Evolutionary conservation across 345 rosid species (phyloP).

Genomic region (Streptanthus diversifolius): DNA sequence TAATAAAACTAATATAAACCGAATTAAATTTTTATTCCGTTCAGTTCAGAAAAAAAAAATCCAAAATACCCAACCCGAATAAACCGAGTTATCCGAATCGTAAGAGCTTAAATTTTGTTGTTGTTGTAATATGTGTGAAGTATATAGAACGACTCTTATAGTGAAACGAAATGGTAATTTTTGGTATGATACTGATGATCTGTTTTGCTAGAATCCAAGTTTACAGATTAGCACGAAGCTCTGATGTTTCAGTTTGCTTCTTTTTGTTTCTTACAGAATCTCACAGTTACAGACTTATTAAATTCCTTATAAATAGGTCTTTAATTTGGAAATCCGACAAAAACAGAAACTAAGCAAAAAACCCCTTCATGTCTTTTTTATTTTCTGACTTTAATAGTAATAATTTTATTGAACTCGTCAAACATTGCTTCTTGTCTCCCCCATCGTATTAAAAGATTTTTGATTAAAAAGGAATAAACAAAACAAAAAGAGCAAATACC

Average conservation of each 20-base stretch:
- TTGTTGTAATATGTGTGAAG: not conserved
- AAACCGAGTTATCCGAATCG: too few relatives aligned
- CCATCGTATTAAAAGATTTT: constrained; percentile 25
- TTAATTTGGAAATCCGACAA: constrained; percentile 21
- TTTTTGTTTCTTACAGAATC: constrained; percentile 32
- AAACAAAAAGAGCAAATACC: constrained; percentile 39
- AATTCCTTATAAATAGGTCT: not conserved
- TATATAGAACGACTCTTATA: not conserved
- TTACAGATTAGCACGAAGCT: constrained; percentile 31
- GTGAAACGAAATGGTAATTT: not conserved
- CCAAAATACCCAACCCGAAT: too few relatives aligned
- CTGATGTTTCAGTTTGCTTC: constrained; percentile 29
- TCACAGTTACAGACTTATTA: constrained; percentile 18
- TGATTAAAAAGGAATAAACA: not conserved
- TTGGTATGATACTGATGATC: not conserved
- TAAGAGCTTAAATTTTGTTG: too few relatives aligned
- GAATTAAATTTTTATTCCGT: too few relatives aligned
- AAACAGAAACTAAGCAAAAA: constrained; percentile 17
- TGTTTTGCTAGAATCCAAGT: constrained; percentile 24
- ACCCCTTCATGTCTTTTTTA: not conserved
- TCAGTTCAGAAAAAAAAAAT: too few relatives aligned
- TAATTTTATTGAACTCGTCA: constrained; percentile 37
- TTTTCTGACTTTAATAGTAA: not conserved
- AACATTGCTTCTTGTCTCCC: constrained; percentile 53
- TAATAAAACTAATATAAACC: too few relatives aligned